Evolutionary conservation across 2,329 filamentous ascomycete genomes (phyloP).

Genomic region (Botrytis sinoallii): DNA sequence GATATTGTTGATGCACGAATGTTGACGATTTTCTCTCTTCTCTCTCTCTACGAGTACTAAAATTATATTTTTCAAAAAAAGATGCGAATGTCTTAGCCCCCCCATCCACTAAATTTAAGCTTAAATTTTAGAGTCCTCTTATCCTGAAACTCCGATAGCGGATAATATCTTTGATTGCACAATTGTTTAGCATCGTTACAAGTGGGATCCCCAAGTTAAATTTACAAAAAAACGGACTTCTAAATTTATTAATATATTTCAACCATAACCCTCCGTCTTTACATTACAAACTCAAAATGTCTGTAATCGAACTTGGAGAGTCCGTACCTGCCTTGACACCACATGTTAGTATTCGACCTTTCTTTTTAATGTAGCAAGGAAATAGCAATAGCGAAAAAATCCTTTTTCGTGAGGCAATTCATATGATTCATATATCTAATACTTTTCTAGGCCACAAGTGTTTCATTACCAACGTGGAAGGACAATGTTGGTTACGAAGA

Average conservation of each 20-base stretch:
- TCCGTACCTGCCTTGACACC: constrained; percentile 38
- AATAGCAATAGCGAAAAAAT: not conserved
- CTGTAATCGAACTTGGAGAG: constrained; percentile 37
- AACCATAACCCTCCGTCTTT: not conserved
- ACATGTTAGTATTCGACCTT: constrained; percentile 34
- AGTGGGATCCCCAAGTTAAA: not conserved
- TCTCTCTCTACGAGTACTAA: not conserved
- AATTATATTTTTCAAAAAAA: constrained; percentile 20
- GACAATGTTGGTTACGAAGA: constrained; percentile 93
- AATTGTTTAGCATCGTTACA: not conserved
- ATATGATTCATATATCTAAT: not conserved
- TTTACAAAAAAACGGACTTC: not conserved
- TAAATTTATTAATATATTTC: not conserved
- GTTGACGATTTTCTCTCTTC: constrained; percentile 1
- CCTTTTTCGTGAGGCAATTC: constrained; percentile 19
- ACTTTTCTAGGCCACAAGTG: constrained; percentile 79
- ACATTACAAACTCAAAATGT: constrained; percentile 30
- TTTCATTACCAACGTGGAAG: constrained; percentile 90
- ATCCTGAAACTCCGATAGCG: constrained; percentile 23
- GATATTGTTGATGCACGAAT: constrained; percentile 5
- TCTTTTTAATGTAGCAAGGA: not conserved
- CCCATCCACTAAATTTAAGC: constrained; percentile 20
- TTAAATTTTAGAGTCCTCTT: constrained; percentile 10
- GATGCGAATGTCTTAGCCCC: constrained; percentile 4
- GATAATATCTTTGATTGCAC: constrained; percentile 17